Evolutionary conservation across 2,329 filamentous ascomycete genomes (phyloP).

Genomic region (Pestalotiopsis sp.): DNA sequence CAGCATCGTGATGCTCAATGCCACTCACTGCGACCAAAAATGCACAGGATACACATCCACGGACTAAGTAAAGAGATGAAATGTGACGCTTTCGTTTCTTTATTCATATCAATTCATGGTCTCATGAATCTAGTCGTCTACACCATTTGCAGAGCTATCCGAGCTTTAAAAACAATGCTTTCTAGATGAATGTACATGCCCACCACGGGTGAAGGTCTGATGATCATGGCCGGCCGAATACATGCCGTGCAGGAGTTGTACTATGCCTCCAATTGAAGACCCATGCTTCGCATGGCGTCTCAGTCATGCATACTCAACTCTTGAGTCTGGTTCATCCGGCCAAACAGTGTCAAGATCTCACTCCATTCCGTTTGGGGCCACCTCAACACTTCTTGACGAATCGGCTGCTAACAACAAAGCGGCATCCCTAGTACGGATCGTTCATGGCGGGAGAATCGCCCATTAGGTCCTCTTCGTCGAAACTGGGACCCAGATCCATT

Average conservation of each 20-base stretch:
- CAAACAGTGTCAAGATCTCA: too few species aligned
- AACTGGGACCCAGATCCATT: conserved; percentile 46
- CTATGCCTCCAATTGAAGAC: too few species aligned
- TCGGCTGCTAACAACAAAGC: background rate
- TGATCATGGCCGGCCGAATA: background rate
- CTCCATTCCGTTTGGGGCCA: too few species aligned
- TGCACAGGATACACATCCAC: background rate
- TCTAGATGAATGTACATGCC: background rate
- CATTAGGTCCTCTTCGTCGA: conserved; percentile 67
- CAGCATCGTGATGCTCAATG: too few species aligned
- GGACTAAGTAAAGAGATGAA: background rate
- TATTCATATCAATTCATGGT: conserved; percentile 4
- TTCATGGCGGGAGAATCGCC: conserved; percentile 36
- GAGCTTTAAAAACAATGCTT: background rate
- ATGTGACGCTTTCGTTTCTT: background rate
- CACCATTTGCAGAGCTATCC: background rate
- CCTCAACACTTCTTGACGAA: background rate
- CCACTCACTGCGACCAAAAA: too few species aligned
- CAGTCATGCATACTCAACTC: too few species aligned
- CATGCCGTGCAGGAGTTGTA: background rate
- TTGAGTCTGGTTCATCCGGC: too few species aligned
- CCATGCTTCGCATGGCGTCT: too few species aligned
- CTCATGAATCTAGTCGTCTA: conserved; percentile 5
- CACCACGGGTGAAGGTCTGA: background rate
- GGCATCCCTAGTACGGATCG: background rate